A percentile compares a stretch with the other conserved stretches of the same genome.
Conservation (phyloP, 1,284 basidiomycete genomes). For the Wallemia hederae region DNA sequence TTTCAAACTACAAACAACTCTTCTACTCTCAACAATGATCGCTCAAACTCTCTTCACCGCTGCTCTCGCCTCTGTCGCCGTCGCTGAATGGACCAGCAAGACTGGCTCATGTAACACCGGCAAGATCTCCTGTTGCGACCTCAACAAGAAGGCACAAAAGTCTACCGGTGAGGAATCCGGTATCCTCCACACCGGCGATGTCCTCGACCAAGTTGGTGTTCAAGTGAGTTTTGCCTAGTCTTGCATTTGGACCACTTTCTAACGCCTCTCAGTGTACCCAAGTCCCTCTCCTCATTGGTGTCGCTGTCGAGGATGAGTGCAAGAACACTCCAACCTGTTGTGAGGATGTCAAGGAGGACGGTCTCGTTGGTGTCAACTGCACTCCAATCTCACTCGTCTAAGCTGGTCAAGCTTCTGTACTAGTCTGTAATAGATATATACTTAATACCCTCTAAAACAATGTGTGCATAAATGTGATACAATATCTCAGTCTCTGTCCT, state of each 20-base stretch:
- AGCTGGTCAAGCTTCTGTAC: background rate
- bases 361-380: background rate
- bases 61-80: background rate
- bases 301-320: background rate
- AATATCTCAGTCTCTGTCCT: too few relatives aligned
- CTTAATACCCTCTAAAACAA: too few relatives aligned
- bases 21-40: background rate
- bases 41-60: background rate
- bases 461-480: too few relatives aligned
- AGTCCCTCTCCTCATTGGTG: background rate
- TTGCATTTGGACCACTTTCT: too few relatives aligned
- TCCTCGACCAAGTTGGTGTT: slow-evolving; percentile 1
- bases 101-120: background rate
- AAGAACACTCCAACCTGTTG: background rate
- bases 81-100: background rate
- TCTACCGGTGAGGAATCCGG: background rate
- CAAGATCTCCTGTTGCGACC: background rate
- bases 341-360: background rate
- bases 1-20: background rate
- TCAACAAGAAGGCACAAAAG: background rate
- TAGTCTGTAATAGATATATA: too few relatives aligned
- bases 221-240: too few relatives aligned
- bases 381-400: background rate
- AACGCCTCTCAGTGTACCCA: background rate
- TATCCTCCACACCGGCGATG: background rate